Evolutionary conservation across 208 protist genomes (phyloP), one percentile per base, ranked within the genome.

Genomic region (Wallacemonas sp.): DNA sequence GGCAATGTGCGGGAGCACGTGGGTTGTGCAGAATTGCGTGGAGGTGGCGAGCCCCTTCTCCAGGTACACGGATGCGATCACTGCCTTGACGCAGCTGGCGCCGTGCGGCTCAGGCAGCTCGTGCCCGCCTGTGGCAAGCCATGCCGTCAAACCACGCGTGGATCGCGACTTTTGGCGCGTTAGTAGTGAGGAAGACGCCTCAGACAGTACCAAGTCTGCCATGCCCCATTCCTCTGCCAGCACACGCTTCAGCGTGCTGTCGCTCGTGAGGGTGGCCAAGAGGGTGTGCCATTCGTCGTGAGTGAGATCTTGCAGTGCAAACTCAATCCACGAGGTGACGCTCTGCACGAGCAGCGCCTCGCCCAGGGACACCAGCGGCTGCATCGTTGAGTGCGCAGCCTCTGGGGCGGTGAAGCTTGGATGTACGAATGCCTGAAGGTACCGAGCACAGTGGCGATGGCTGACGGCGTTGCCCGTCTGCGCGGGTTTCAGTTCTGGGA

Each of bases 151-250:
- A 10, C 78, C 83, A 36, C 79, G 78, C 12, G 85, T 66, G 1
- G 81, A 85, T 17, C 57, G 68, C 30, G 80, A 50, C 37, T 79
- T 71, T 44, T 83, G 62, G n/a, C 62, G 53, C 1, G 78, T 73
- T 61, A 96, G 76, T 30, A 92, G 55, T 21, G 91, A 71, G 12
- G 84, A 75, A 2, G 81, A 84, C 22, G 79, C 78, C 63, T 96
- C 91, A n/a, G 91, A 91, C 9, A 96, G 74, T 1, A 96, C 68
- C 79, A 96, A 80, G 78, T 89, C 66, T 46, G 92, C 85, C 63
- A 96, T 65, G 27, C 72, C 59, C 87, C 91, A 96, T n/a, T 74
- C 70, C 39, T 79, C 65, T 29, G 85, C 75, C 46, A 96, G 67
- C 1, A 92, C 68, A 10, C 64, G 68, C 63, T 84, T 88, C 36